Evolutionary conservation across 2,329 filamentous ascomycete genomes (phyloP).

Genomic region (Fusarium sp.): DNA sequence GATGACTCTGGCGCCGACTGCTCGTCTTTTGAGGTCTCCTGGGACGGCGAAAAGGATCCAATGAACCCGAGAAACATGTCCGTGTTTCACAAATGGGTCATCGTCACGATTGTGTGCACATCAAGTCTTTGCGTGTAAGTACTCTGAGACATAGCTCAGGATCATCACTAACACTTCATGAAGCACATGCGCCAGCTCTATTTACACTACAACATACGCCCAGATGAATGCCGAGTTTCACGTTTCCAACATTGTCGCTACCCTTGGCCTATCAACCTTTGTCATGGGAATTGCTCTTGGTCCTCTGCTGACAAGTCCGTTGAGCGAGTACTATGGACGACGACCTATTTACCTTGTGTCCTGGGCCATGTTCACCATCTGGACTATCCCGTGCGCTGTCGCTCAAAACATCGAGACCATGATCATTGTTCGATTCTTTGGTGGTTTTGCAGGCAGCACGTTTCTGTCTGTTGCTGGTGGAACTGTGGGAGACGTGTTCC

Average conservation of each 20-base stretch:
- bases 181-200: slow-evolving; percentile 82
- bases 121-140: slow-evolving; percentile 34
- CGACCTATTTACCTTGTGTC: slow-evolving; percentile 80
- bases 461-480: slow-evolving; percentile 38
- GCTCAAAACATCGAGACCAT: slow-evolving; percentile 81
- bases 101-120: slow-evolving; percentile 28
- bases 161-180: not conserved
- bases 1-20: not conserved
- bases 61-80: slow-evolving; percentile 29
- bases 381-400: slow-evolving; percentile 81
- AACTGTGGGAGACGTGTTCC: slow-evolving; percentile 34
- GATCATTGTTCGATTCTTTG: slow-evolving; percentile 79
- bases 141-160: accelerated
- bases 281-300: slow-evolving; percentile 67
- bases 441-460: slow-evolving; percentile 56
- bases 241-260: slow-evolving; percentile 13
- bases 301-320: slow-evolving; percentile 67
- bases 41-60: slow-evolving; percentile 30
- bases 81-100: slow-evolving; percentile 21
- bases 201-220: slow-evolving; percentile 64
- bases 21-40: slow-evolving; percentile 4
- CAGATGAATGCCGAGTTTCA: slow-evolving; percentile 35
- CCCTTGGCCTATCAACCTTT: slow-evolving; percentile 32
- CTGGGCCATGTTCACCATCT: slow-evolving; percentile 78
- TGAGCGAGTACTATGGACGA: slow-evolving; percentile 79